Evolutionary conservation across 2,329 filamentous ascomycete genomes (phyloP).

Genomic region (Fusarium buxicola): DNA sequence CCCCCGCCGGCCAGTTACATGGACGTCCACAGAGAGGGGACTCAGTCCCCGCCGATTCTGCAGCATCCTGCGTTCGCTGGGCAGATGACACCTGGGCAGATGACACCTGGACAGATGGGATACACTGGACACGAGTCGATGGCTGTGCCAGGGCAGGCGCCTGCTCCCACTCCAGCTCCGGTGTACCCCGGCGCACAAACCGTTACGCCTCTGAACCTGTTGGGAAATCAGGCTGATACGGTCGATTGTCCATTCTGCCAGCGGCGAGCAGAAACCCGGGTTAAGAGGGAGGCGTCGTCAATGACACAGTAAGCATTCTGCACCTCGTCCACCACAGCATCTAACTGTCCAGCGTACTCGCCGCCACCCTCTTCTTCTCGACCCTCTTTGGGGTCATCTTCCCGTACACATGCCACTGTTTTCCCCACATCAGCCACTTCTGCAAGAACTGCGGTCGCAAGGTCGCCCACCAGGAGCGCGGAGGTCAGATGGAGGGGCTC

Average conservation of each 20-base stretch:
- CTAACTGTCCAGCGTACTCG: slow-evolving; percentile 20
- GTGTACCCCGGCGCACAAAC: slow-evolving; percentile 16
- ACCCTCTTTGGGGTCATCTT: slow-evolving; percentile 42
- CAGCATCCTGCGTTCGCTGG: slow-evolving; percentile 28
- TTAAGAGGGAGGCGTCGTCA: slow-evolving; percentile 37
- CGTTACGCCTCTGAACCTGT: slow-evolving; percentile 43
- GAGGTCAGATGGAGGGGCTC: slow-evolving; percentile 32
- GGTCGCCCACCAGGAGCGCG: slow-evolving; percentile 33
- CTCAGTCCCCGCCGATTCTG: slow-evolving; percentile 33
- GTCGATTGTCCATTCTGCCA: slow-evolving; percentile 46
- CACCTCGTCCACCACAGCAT: background rate
- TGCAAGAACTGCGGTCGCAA: slow-evolving; percentile 45
- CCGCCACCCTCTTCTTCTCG: slow-evolving; percentile 38
- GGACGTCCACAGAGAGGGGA: slow-evolving; percentile 11
- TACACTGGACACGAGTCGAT: slow-evolving; percentile 34
- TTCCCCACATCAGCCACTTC: slow-evolving; percentile 38
- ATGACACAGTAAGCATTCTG: slow-evolving; percentile 40
- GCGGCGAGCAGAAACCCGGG: slow-evolving; percentile 34
- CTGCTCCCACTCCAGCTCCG: background rate
- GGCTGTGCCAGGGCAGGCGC: slow-evolving; percentile 3
- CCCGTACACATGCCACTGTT: slow-evolving; percentile 41
- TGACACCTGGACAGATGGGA: slow-evolving; percentile 2
- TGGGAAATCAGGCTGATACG: slow-evolving; percentile 40
- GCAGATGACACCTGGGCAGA: slow-evolving; percentile 9
- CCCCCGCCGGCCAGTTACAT: slow-evolving; percentile 16